Evolutionary conservation across 768 basidiomycete genomes (phyloP), one percentile per base, ranked within the genome.

Genomic region (Fomitopsis serialis): DNA sequence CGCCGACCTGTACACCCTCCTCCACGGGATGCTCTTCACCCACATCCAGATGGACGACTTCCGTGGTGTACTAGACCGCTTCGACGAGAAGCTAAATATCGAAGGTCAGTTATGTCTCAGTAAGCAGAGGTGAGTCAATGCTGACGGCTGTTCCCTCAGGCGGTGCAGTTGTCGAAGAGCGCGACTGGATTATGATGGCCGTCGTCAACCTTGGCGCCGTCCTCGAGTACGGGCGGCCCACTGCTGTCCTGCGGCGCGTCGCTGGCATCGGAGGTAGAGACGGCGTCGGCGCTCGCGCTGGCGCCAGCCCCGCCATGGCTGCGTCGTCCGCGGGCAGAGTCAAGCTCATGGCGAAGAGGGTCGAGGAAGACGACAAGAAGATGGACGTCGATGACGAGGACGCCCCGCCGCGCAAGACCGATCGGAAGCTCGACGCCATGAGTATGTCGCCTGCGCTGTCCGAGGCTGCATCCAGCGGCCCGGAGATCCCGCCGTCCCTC

Each of bases 11-110:
- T 99, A 98, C 59, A 82, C 98, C 29, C 81, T 92, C 11, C 74
- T 99, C 0, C 97, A 98, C 54, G 95, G 97, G 24, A 95, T 98
- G 93, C 78, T 99, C 1, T 98, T 98, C 72, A 98, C 97, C 13
- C 87, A 89, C 58, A 92, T 97, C 58, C 81, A 94, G 58, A 82
- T 99, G 24, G 97, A 99, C 67, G 89, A 94, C 66, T 98, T 98
- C 65, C 71, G 80, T 42, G 76, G 84, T 12, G 86, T 86, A 0
- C 79, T 94, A 23, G 87, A 86, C 1, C 86, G 92, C 19, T 89
- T 95, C 66, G 77, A 93, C 50, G 94, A 96, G 67, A 85, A 90
- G 37, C 78, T 96, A 2, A 78, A 84, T 49, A 86, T 94, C 53
- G 91, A 95, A 58, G 66, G 63, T 66, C 23, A 5, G 37, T 40